These are phyloP conservation scores for Dendrobium catenatum DNA, from an alignment of 106 monocot species.

Conservation along the genomic window DNA sequence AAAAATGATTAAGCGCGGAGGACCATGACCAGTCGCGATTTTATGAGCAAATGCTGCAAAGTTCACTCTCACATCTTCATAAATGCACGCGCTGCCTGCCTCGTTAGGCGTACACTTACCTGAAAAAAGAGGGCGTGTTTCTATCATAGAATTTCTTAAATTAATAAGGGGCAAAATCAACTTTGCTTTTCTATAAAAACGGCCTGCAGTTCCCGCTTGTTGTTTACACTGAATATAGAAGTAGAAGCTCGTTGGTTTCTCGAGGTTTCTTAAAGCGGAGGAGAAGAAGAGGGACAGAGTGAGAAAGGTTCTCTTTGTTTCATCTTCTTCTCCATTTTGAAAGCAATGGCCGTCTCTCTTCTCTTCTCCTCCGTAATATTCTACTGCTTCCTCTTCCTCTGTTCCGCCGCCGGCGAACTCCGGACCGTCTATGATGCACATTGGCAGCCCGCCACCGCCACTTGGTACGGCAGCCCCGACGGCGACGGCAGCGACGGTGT, in stretches of 20 bases:
- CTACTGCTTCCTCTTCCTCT: constrained; percentile 8
- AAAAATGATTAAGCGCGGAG: neutral
- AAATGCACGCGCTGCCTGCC: neutral
- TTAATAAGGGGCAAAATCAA: neutral
- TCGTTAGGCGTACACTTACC: neutral
- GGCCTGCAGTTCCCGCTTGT: neutral
- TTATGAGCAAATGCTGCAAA: neutral
- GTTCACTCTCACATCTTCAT: neutral
- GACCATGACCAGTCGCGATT: neutral
- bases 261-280: constrained; percentile 2
- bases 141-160: neutral
- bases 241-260: neutral
- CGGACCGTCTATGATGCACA: constrained; percentile 21
- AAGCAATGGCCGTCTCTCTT: constrained; percentile 1
- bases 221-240: neutral
- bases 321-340: neutral
- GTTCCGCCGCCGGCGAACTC: constrained; percentile 1
- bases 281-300: neutral
- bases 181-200: neutral
- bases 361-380: neutral
- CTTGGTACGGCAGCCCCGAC: constrained; percentile 93
- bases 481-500: constrained; percentile 95
- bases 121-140: neutral
- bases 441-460: constrained; percentile 90
- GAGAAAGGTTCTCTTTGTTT: neutral